Evolutionary conservation across 352 stramenopile species (phyloP).

Genomic region (Pythium aristosporum): DNA sequence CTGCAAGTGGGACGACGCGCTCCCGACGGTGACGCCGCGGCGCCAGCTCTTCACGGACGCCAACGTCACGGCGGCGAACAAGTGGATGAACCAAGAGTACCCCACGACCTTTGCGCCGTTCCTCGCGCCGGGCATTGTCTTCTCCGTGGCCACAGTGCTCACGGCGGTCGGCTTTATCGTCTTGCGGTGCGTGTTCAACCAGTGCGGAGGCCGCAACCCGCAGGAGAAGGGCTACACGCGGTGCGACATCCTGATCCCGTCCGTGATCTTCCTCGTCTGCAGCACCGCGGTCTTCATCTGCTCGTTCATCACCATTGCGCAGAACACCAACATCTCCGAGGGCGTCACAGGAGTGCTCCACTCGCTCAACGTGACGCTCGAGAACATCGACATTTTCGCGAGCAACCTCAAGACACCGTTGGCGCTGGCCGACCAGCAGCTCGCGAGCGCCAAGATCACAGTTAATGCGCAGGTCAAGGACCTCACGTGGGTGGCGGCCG

Average conservation of each 20-base stretch:
- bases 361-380: conserved; percentile 67
- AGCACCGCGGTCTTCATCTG: conserved; percentile 80
- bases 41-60: conserved; percentile 55
- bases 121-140: conserved; percentile 66
- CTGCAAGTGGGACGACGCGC: conserved; percentile 78
- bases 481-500: conserved; percentile 50
- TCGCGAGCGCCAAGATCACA: conserved; percentile 39
- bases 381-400: conserved; percentile 77
- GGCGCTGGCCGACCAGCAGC: conserved; percentile 36
- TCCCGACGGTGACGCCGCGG: conserved; percentile 37
- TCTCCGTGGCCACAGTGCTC: conserved; percentile 63
- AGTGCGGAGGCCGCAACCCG: conserved; percentile 71
- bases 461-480: conserved; percentile 43
- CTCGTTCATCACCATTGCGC: conserved; percentile 63
- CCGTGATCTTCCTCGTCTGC: conserved; percentile 59
- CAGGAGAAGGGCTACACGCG: conserved; percentile 76
- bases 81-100: conserved; percentile 71
- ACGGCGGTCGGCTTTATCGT: conserved; percentile 60
- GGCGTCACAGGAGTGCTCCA: conserved; percentile 58
- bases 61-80: conserved; percentile 50
- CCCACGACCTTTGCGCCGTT: conserved; percentile 67
- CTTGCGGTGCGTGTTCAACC: conserved; percentile 78
- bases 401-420: conserved; percentile 58
- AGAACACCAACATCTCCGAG: conserved; percentile 83
- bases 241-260: conserved; percentile 72